These are phyloP conservation scores for Lactifluus echinatus DNA, from an alignment of 768 basidiomycete genomes.

Conservation along the genomic window DNA sequence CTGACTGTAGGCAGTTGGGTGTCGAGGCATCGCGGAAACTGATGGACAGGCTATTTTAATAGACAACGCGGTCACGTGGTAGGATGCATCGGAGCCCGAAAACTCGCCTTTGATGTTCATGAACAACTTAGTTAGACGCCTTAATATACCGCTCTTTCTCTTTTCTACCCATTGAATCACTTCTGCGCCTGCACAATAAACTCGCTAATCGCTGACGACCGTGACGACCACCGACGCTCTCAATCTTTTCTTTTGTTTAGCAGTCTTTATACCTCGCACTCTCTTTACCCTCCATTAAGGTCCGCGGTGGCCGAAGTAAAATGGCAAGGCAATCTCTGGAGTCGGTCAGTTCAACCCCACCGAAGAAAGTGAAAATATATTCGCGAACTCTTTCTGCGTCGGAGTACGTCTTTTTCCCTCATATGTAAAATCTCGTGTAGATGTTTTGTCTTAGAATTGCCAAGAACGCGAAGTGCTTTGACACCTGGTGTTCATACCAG, in stretches of 20 bases:
- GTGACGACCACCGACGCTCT: conserved; percentile 7
- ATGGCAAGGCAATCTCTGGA: conserved; percentile 11
- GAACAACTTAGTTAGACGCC: not conserved
- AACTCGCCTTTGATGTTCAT: not conserved
- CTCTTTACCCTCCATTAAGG: not conserved
- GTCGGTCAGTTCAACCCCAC: conserved; percentile 1
- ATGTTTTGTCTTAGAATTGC: conserved; percentile 34
- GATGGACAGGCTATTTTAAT: conserved; percentile 59
- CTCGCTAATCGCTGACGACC: not conserved
- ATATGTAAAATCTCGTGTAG: not conserved
- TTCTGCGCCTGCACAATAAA: not conserved
- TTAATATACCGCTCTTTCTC: conserved; percentile 4
- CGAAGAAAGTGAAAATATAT: not conserved
- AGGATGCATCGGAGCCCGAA: not conserved
- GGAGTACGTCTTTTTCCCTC: conserved; percentile 1
- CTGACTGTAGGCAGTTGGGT: conserved; percentile 52
- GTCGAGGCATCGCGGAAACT: conserved; percentile 84
- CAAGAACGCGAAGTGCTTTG: conserved; percentile 39
- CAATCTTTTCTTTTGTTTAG: conserved; percentile 8
- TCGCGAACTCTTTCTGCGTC: conserved; percentile 10
- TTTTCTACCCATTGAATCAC: conserved; percentile 3
- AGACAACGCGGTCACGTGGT: conserved; percentile 11
- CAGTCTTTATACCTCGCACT: not conserved
- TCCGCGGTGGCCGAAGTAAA: not conserved
- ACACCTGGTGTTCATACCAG: conserved; percentile 43